These are phyloP conservation scores for Capsella rubella DNA, from an alignment of 441 rosid genomes.

Conservation along the genomic window DNA sequence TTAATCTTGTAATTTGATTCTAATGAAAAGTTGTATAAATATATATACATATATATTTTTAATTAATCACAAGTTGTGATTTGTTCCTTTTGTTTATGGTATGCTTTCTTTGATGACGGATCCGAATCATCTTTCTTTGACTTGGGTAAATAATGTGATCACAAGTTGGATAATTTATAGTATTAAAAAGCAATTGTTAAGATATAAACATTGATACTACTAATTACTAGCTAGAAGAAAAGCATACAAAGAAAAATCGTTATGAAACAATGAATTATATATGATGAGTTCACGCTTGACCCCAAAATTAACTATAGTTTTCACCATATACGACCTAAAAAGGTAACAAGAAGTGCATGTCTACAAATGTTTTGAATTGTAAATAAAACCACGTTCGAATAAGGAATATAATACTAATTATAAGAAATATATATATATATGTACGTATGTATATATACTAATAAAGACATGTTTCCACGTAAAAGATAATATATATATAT, in stretches of 20 bases:
- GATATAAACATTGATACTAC: no score
- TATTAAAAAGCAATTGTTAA: not conserved
- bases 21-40: not conserved
- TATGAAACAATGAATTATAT: not conserved
- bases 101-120: slow-evolving; percentile 14
- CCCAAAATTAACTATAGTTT: not conserved
- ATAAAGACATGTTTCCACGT: no score
- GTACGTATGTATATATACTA: no score
- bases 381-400: no score
- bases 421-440: no score
- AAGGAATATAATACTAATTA: no score
- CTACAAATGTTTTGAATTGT: not conserved
- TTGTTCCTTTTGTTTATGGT: not conserved
- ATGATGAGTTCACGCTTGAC: not conserved
- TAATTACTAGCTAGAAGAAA: not conserved
- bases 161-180: not conserved
- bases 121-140: slow-evolving; percentile 1
- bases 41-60: not conserved
- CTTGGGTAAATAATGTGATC: not conserved
- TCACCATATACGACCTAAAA: not conserved
- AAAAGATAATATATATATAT: no score
- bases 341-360: not conserved
- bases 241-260: not conserved
- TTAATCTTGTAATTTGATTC: not conserved
- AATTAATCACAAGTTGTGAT: not conserved